Evolutionary conservation across 768 basidiomycete species (phyloP).

Genomic region (Calocybe gangraenosa): DNA sequence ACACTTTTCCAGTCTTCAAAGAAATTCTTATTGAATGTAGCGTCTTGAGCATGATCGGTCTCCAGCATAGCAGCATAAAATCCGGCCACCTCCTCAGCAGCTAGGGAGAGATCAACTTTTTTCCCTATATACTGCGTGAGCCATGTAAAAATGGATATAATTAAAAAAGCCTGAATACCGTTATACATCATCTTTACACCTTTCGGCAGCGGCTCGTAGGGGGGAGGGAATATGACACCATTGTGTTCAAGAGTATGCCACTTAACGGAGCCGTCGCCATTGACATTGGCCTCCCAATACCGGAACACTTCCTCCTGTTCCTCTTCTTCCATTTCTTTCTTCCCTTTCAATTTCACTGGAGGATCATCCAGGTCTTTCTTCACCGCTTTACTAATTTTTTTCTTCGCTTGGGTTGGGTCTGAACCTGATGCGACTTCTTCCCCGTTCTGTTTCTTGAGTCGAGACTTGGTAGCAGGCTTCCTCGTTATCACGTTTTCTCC

Average conservation of each 20-base stretch:
- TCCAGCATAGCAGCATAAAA: slow-evolving; percentile 94
- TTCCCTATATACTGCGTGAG: slow-evolving; percentile 47
- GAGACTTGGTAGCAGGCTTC: slow-evolving; percentile 42
- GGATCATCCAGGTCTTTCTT: slow-evolving; percentile 35
- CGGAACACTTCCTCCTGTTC: slow-evolving; percentile 73
- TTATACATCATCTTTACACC: slow-evolving; percentile 93
- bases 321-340: slow-evolving; percentile 57
- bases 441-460: slow-evolving; percentile 51
- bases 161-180: slow-evolving; percentile 45
- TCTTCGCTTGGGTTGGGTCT: slow-evolving; percentile 43
- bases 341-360: slow-evolving; percentile 40
- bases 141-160: slow-evolving; percentile 9
- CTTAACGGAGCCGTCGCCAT: slow-evolving; percentile 76
- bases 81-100: slow-evolving; percentile 93
- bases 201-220: slow-evolving; percentile 81
- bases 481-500: slow-evolving; percentile 38
- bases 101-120: slow-evolving; percentile 71
- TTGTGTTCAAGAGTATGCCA: slow-evolving; percentile 96
- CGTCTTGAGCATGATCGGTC: slow-evolving; percentile 88
- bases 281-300: slow-evolving; percentile 83
- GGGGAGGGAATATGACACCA: slow-evolving; percentile 94
- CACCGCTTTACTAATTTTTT: slow-evolving; percentile 36
- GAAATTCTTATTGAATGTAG: slow-evolving; percentile 90
- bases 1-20: slow-evolving; percentile 85
- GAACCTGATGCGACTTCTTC: slow-evolving; percentile 42